Evolutionary conservation across 306 rosid species (phyloP), one percentile per base, ranked within the genome.

Genomic region (Quercus parvula): DNA sequence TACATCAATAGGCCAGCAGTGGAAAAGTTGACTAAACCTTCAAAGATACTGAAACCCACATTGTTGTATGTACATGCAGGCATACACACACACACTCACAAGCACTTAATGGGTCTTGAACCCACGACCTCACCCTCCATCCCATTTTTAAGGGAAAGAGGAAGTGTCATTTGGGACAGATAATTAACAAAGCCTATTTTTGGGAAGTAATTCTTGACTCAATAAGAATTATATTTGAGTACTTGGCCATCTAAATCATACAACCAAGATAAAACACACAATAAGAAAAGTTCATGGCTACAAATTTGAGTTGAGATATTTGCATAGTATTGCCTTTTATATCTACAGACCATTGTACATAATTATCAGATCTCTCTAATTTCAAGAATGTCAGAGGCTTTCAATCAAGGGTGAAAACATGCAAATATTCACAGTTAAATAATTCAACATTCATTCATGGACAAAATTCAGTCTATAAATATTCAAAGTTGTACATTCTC

Each of bases 1-100:
- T 66, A 76, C 61, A 56, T 75, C 71, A 81, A 77, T 49, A 71
- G 6, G 72, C 58, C 82, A 80, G 74, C 58, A 15, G 22, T 24
- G 51, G 56, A 30, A 74, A 69, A 71, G 28, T 41, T 44, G 27
- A 33, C 12, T 76, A 41, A 38, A 62, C 66, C 69, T 72, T 62
- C 10, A 56, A 81, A 77, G 55, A 67, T 63, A 52, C 25, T 58
- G 71, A 80, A 74, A 62, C 59, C 71, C 71, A 35, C 5, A 0
- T 11, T 12, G 1, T 10, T 49, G 54, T 12, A 49, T 49, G 17
- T 12, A 49, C 5, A 49, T 49, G 14, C 17, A 49, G 4, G 4
- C 15, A 46, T 2, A 46, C 15, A 46, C 15, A 12, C 54, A 3
- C 17, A 49, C 5, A 2, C 54, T 11, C 52, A 46, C 15, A 46